A percentile compares a stretch with the other conserved stretches of the same genome.
Conservation (phyloP, 768 basidiomycete species). For the Pholiota molesta region DNA sequence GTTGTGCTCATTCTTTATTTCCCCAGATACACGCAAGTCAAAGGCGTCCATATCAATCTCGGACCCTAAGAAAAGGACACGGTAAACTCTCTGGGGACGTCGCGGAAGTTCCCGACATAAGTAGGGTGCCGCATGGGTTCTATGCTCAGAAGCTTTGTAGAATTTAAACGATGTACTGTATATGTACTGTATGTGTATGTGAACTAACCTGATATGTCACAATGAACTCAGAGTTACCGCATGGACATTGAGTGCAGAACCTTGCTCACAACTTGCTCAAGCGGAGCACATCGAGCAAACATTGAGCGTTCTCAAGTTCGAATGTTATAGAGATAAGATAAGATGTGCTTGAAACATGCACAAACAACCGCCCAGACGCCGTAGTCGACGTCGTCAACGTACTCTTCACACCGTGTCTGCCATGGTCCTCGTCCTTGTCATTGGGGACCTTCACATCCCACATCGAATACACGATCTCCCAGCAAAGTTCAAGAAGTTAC, state of each 20-base stretch:
- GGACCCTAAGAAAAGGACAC: background rate
- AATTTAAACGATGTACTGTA: too few species aligned
- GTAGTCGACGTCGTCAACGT: background rate
- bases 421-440: constrained; percentile 94
- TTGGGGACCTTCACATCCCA: constrained; percentile 97
- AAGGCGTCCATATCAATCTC: constrained; percentile 71
- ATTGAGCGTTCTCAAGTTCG: too few species aligned
- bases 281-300: too few species aligned
- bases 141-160: too few species aligned
- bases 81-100: too few species aligned
- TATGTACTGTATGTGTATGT: too few species aligned
- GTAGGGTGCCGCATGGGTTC: too few species aligned
- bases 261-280: too few species aligned
- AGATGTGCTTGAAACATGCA: background rate
- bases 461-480: constrained; percentile 90
- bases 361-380: background rate
- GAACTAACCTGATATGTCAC: too few species aligned
- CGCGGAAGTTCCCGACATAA: too few species aligned
- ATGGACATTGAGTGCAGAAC: too few species aligned
- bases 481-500: constrained; percentile 93
- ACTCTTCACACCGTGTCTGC: constrained; percentile 10
- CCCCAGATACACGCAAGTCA: constrained; percentile 64
- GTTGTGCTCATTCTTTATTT: background rate
- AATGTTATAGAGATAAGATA: constrained; percentile 5
- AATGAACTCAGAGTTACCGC: too few species aligned